phyloP scores from a whole-genome alignment of 352 stramenopile species.

The Phytophthora parvispora region DNA sequence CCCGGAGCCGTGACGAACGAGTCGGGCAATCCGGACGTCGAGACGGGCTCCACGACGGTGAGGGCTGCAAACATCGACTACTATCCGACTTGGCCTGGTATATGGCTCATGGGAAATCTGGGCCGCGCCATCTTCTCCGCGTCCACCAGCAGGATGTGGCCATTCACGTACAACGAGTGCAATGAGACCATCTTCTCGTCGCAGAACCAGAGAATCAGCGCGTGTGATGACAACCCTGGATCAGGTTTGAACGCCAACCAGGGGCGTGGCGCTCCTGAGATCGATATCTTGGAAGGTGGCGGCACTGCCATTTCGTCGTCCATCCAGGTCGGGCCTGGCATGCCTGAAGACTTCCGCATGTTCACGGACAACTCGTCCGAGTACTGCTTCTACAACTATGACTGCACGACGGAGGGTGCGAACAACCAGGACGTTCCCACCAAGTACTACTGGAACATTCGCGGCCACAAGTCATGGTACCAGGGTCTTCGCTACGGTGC shows the following conservation, averaged over 20 bases:
- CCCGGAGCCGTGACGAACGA: conserved; percentile 35
- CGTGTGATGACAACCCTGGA: conserved; percentile 89
- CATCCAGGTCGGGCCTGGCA: conserved; percentile 76
- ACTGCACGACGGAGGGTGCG: conserved; percentile 35
- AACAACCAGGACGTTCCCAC: conserved; percentile 41
- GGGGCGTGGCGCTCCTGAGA: conserved; percentile 44
- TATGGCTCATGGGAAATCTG: conserved; percentile 27
- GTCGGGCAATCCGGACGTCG: conserved; percentile 41
- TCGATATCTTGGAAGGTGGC: conserved; percentile 27
- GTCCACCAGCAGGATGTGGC: conserved; percentile 82
- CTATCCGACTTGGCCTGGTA: conserved; percentile 25
- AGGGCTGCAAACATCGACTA: conserved; percentile 22
- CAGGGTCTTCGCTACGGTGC: conserved; percentile 42
- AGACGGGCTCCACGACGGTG: conserved; percentile 10
- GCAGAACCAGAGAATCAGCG: conserved; percentile 53
- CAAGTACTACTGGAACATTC: conserved; percentile 31
- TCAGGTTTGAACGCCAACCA: conserved; percentile 78
- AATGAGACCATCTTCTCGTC: conserved; percentile 47
- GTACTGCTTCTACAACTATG: conserved; percentile 44
- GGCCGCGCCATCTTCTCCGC: conserved; percentile 22
- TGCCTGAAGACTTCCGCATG: conserved; percentile 45
- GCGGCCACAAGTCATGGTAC: conserved; percentile 33
- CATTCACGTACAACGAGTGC: conserved; percentile 93
- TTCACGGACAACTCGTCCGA: conserved; percentile 26
- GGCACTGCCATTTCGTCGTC: conserved; percentile 72